Conservation (phyloP, 441 rosid species). For the Pelargonium australe region DNA sequence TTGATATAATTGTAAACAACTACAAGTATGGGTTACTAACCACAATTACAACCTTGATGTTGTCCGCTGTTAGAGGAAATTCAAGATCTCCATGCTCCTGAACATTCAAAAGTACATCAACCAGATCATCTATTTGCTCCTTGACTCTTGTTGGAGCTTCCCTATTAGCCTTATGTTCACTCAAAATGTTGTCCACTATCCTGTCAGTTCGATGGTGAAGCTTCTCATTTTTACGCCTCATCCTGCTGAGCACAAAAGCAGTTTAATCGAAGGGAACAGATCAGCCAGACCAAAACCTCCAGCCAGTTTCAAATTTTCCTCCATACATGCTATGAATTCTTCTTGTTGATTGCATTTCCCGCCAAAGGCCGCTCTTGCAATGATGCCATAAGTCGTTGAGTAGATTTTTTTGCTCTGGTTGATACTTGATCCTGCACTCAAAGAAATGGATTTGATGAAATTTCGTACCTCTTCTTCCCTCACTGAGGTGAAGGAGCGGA, state of each 20-base stretch:
- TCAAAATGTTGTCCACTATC: constrained; percentile 18
- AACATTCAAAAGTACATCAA: constrained; percentile 28
- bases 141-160: not conserved
- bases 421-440: constrained; percentile 3
- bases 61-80: constrained; percentile 15
- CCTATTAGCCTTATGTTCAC: constrained; percentile 17
- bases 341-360: constrained; percentile 12
- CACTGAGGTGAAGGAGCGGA: constrained; percentile 17
- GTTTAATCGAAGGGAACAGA: constrained; percentile 21
- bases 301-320: not conserved
- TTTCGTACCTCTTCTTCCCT: constrained; percentile 23
- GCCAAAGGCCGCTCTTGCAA: constrained; percentile 21
- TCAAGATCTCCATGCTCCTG: constrained; percentile 20
- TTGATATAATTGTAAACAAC: not conserved
- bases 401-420: constrained; percentile 4
- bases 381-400: not conserved
- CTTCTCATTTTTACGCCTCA: constrained; percentile 11
- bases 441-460: constrained; percentile 9
- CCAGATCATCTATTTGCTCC: constrained; percentile 22
- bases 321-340: constrained; percentile 11
- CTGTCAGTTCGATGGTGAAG: constrained; percentile 15
- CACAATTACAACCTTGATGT: constrained; percentile 24
- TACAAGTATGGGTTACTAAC: constrained; percentile 11
- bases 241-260: constrained; percentile 16
- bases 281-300: constrained; percentile 23